These are phyloP conservation scores for Cronartium ribicola DNA, from an alignment of 1,284 basidiomycete genomes.

Conservation along the genomic window DNA sequence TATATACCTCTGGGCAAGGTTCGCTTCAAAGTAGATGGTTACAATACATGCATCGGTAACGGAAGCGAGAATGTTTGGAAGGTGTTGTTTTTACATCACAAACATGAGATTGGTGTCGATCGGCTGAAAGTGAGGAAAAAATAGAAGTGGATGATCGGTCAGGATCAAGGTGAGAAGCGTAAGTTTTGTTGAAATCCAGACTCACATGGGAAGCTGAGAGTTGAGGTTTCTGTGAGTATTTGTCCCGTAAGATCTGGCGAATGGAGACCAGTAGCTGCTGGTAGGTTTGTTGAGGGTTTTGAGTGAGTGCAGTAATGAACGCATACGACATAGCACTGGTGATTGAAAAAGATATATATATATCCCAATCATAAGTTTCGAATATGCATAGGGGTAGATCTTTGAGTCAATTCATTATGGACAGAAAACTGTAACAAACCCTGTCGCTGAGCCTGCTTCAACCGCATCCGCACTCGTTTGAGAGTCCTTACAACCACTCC, in stretches of 20 bases:
- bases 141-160: background rate
- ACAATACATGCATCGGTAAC: too few species aligned
- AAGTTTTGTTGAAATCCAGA: background rate
- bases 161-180: background rate
- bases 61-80: too few species aligned
- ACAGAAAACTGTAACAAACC: conserved; percentile 49
- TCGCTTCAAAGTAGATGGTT: too few species aligned
- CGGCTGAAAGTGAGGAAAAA: conserved; percentile 4
- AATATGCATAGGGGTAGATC: background rate
- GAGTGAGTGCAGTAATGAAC: conserved; percentile 52
- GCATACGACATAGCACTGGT: conserved; percentile 42
- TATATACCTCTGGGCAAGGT: too few species aligned
- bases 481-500: conserved; percentile 85
- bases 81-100: conserved; percentile 20
- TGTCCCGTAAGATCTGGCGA: conserved; percentile 57
- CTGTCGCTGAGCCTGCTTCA: conserved; percentile 74
- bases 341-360: background rate
- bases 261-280: conserved; percentile 70
- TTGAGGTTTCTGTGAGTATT: conserved; percentile 83
- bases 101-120: conserved; percentile 41
- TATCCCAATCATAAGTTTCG: background rate
- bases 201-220: conserved; percentile 51
- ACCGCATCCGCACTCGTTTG: conserved; percentile 87
- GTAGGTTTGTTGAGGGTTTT: conserved; percentile 71
- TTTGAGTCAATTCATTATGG: too few species aligned